Evolutionary conservation across 1,139 yeast genomes (phyloP).

Genomic region (Hemisphaericaspora subhashii): DNA sequence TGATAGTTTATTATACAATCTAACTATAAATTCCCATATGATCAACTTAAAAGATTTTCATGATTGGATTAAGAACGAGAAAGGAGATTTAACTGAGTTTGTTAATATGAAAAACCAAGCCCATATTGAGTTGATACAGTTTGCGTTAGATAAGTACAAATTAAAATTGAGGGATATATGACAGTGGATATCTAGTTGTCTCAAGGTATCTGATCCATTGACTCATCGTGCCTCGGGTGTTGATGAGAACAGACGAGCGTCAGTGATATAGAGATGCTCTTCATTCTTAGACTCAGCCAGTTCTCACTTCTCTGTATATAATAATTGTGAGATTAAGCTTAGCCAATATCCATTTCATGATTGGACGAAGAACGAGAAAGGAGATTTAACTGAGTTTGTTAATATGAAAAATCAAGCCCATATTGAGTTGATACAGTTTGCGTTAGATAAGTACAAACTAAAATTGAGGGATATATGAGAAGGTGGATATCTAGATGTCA

Average conservation of each 20-base stretch:
- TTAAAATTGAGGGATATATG: slow-evolving; percentile 11
- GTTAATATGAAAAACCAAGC: slow-evolving; percentile 11
- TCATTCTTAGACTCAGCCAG: no score
- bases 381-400: slow-evolving; percentile 15
- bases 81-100: slow-evolving; percentile 13
- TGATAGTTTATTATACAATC: slow-evolving; percentile 37
- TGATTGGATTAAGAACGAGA: slow-evolving; percentile 4
- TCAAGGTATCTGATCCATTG: no score
- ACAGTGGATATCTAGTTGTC: not conserved
- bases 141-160: slow-evolving; percentile 12
- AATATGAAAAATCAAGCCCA: slow-evolving; percentile 12
- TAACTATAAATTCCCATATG: slow-evolving; percentile 28
- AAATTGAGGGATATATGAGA: slow-evolving; percentile 9
- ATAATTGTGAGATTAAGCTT: no score
- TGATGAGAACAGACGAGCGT: no score
- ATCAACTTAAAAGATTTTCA: slow-evolving; percentile 16
- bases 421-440: slow-evolving; percentile 13
- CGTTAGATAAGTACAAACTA: slow-evolving; percentile 13
- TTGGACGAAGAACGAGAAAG: slow-evolving; percentile 3
- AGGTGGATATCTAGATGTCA: not conserved
- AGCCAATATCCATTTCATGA: no score
- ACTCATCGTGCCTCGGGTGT: no score
- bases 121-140: slow-evolving; percentile 15
- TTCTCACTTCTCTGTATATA: no score
- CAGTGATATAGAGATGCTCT: no score